Conservation (phyloP, 2,329 filamentous ascomycete genomes). For the Ophiostoma angusticollis region DNA sequence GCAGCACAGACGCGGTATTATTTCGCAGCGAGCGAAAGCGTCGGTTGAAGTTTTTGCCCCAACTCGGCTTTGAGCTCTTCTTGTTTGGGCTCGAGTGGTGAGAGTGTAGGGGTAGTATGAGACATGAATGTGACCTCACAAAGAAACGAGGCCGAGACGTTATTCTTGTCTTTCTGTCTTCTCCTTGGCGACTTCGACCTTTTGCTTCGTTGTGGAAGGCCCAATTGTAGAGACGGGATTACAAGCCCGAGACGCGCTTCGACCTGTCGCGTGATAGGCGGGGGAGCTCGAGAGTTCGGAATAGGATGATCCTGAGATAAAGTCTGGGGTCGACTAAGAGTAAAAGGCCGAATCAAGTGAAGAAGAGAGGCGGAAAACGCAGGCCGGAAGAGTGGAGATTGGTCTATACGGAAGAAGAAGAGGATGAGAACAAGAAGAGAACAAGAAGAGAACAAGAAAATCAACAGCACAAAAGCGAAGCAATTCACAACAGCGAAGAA, state of each 20-base stretch:
- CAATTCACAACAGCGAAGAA: not conserved
- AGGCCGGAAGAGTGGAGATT: constrained; percentile 12
- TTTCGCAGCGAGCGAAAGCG: not conserved
- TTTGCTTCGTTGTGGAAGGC: no score
- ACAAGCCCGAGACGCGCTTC: not conserved
- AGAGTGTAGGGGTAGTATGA: constrained; percentile 1
- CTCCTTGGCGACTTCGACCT: no score
- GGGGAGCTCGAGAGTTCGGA: not conserved
- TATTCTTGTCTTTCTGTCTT: not conserved
- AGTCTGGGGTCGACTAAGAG: not conserved
- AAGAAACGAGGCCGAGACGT: not conserved
- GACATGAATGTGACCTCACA: constrained; percentile 11
- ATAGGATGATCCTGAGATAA: not conserved
- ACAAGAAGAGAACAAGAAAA: constrained; percentile 1
- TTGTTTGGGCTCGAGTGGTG: constrained; percentile 10
- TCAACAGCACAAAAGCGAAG: not conserved
- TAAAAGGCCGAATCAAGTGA: not conserved
- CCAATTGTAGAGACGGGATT: no score
- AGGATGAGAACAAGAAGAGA: not conserved
- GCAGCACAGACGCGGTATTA: no score
- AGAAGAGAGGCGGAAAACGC: not conserved
- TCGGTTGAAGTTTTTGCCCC: constrained; percentile 3
- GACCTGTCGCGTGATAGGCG: no score
- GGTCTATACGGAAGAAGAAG: constrained; percentile 6
- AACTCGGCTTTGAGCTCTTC: constrained; percentile 7